Percentiles rank a stretch among this genome's conserved stretches.
Evolutionary conservation across 2,329 filamentous ascomycete species (phyloP).

Genomic region (Botryotinia convoluta): DNA sequence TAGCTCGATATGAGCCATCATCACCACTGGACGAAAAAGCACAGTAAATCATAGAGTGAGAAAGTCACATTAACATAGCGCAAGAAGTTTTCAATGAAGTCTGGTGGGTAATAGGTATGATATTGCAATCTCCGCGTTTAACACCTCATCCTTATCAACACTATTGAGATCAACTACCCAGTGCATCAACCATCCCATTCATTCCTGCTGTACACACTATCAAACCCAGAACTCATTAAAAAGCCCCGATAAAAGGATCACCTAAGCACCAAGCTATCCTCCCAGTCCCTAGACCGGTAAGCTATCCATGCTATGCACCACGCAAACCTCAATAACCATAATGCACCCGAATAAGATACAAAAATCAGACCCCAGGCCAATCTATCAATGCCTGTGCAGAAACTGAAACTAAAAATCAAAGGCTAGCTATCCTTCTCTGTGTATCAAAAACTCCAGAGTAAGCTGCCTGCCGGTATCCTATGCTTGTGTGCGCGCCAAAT

Average conservation of each 20-base stretch:
- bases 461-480: conserved; percentile 17
- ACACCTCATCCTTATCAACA: background rate
- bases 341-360: conserved; percentile 9
- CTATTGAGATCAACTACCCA: background rate
- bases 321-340: background rate
- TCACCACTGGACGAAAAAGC: background rate
- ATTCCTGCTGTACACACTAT: background rate
- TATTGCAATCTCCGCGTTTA: background rate
- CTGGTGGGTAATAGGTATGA: background rate
- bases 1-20: background rate
- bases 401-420: conserved; percentile 14
- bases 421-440: conserved; percentile 21
- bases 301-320: conserved; percentile 16
- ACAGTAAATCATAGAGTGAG: background rate
- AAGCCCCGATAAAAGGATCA: background rate
- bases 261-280: conserved; percentile 20
- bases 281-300: conserved; percentile 18
- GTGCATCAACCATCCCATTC: background rate
- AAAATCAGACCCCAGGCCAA: background rate
- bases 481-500: conserved; percentile 4
- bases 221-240: too few relatives aligned
- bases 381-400: conserved; percentile 4
- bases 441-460: conserved; percentile 14
- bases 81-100: background rate
- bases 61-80: background rate